phyloP scores from a whole-genome alignment of 140 eudicot genomes.

The Flaveria floridana region DNA sequence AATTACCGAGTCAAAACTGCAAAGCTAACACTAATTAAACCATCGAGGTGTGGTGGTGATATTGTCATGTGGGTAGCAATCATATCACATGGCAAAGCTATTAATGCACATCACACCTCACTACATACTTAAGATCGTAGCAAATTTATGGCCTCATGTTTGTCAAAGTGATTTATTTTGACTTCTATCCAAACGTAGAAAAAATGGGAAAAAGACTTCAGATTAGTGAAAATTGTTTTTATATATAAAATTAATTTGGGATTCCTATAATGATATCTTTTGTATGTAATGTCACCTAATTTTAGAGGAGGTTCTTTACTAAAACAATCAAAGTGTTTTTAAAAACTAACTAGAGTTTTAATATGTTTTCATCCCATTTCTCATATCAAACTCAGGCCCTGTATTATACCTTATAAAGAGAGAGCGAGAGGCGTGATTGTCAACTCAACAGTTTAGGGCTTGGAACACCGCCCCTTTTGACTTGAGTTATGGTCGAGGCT shows the following conservation, averaged over 20 bases:
- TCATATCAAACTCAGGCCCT: no score
- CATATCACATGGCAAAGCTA: slow-evolving; percentile 32
- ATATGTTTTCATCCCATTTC: no score
- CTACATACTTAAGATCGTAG: neutral
- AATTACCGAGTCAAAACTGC: neutral
- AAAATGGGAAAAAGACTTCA: neutral
- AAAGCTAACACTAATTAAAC: neutral
- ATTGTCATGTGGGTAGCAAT: slow-evolving; percentile 36
- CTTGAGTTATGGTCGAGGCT: no score
- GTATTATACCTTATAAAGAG: no score
- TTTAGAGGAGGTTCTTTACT: no score
- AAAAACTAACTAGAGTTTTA: no score
- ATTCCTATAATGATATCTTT: no score
- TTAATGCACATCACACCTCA: slow-evolving; percentile 28
- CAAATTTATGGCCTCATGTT: slow-evolving; percentile 9
- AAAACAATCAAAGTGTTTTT: no score
- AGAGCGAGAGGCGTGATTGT: no score
- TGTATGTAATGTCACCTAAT: no score
- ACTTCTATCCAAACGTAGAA: neutral
- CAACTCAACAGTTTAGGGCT: no score
- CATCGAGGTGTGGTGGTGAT: slow-evolving; percentile 1
- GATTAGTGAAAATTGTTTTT: neutral
- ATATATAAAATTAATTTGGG: neutral
- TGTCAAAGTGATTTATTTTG: neutral
- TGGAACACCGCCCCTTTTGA: no score